Base-by-base conservation (phyloP, 345 rosid species). In the Lenwebbia sp. region DNA sequence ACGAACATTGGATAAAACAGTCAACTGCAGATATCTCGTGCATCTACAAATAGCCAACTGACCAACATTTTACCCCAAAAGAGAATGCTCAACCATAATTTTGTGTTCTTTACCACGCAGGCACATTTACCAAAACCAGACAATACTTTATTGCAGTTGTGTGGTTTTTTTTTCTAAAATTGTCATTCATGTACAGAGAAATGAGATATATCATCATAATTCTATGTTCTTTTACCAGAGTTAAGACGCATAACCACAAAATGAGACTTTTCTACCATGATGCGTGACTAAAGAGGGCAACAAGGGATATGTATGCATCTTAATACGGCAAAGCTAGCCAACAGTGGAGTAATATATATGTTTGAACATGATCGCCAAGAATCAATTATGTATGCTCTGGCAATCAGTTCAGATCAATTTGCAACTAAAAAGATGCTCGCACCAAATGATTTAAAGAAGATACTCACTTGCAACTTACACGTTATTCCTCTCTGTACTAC, bases 401-500 rank as follows among this genome's bases (percentile, higher is more conserved):
- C 13, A 70, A 70, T 37, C 47, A 70, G 47, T 70, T 70, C 6
- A 9, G 22, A 65, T 7, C 60, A 84, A 84, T 26, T 23, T 55
- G n/a, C 30, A 12, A 19, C 75, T 22, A 40, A 54, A 37, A 83
- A 30, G 58, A 83, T 23, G 57, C 60, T 37, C 58, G 9, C n/a
- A 21, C 47, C 26, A 65, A 37, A 85, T 13, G 81, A 28, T 28
- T 44, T 50, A 54, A 49, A 53, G 52, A 54, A 30, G 87, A 78
- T 86, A 33, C 83, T 86, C 89, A 95, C 99, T 96, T 97, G 94
- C 91, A 97, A 87, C 33, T 87, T 86, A 91, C 95, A 86, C 47
- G 82, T 88, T 83, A 97, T 92, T 82, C 99, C 99, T 85, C 98
- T 90, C 86, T 95, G 97, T 33, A 97, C 96, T 22, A 93, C 86